Evolutionary conservation across 1,284 basidiomycete genomes (phyloP), one percentile per base, ranked within the genome.

Genomic region (Veloporphyrellus conicus): DNA sequence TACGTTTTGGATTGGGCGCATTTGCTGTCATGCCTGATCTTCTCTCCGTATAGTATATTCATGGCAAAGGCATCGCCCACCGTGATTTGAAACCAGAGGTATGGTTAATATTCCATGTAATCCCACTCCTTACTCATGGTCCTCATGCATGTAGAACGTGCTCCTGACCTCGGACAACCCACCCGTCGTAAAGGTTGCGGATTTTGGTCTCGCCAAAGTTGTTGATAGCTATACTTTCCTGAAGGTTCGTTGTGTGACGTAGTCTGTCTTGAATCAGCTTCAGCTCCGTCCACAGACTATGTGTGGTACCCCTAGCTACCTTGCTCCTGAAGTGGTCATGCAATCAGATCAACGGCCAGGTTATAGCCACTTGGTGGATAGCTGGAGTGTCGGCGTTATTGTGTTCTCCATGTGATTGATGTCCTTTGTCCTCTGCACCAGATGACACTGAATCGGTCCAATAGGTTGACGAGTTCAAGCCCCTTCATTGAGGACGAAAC

Each of bases 361-460:
- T 2, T 96, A 96, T 61, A 78, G 85, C 59, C 79, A 84, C 49
- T 71, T 85, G 15, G 93, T 95, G 41, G 93, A 97, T 63, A 91
- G 88, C 54, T 97, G 91, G 91, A 93, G 90, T 41, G 79, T 92
- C 18, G 93, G 93, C 6, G 90, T 94, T 15, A 94, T 96, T 45
- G 79, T 95, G 1, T 96, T 83, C 57, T 83, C 85, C 36, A 91
- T 91, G 88, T 90, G 60, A 50, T 81, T 64, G 9, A 25, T 7
- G 1, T 15, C 27, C 25, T 18, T 19, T 36, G 7, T 16, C 6
- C n/a, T 14, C 5, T 31, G n/a, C 16, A 3, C 23, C 8, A 12
- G 33, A 40, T 38, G 38, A 35, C 39, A 29, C 34, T 35, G 20
- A 43, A 16, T 19, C 41, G 31, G 28, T 41, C 41, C 39, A 20